phyloP scores from a whole-genome alignment of 805 yeast genomes.

The Saccharomycopsis malanga region DNA sequence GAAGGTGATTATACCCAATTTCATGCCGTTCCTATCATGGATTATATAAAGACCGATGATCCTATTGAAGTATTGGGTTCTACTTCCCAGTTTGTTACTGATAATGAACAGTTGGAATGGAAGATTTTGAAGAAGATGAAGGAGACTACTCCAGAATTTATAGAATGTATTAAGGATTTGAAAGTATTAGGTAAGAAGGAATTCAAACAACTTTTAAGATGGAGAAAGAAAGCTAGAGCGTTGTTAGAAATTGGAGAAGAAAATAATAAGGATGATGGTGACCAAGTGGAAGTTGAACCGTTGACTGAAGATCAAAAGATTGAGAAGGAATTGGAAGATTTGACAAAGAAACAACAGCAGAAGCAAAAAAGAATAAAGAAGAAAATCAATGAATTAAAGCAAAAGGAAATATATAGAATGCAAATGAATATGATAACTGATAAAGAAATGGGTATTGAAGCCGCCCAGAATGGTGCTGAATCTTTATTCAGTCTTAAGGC shows the following conservation, averaged over 20 bases:
- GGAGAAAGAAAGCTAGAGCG: constrained; percentile 84
- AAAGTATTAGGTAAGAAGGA: constrained; percentile 93
- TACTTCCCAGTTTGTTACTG: constrained; percentile 55
- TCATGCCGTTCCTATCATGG: constrained; percentile 68
- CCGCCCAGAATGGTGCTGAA: constrained; percentile 72
- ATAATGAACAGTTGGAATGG: constrained; percentile 54
- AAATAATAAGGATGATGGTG: constrained; percentile 34
- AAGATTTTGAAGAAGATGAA: constrained; percentile 62
- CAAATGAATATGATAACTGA: constrained; percentile 96
- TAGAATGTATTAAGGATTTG: constrained; percentile 82
- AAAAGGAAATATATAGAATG: constrained; percentile 82
- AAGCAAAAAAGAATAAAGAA: constrained; percentile 76
- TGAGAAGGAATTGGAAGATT: constrained; percentile 72
- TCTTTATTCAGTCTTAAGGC: constrained; percentile 66
- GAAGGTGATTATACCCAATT: constrained; percentile 77
- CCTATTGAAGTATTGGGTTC: constrained; percentile 80
- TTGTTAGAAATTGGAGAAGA: constrained; percentile 59
- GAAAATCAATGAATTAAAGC: constrained; percentile 72
- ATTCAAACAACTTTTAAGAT: constrained; percentile 73
- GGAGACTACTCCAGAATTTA: constrained; percentile 69
- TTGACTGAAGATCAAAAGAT: constrained; percentile 85
- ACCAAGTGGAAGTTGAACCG: constrained; percentile 51
- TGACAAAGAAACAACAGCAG: constrained; percentile 63
- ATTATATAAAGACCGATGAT: constrained; percentile 73
- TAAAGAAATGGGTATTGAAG: constrained; percentile 88